A percentile compares a stretch with the other conserved stretches of the same genome.
These are phyloP conservation scores for Hygrophoropsis aurantiaca DNA, from an alignment of 768 basidiomycete species.

Conservation along the genomic window DNA sequence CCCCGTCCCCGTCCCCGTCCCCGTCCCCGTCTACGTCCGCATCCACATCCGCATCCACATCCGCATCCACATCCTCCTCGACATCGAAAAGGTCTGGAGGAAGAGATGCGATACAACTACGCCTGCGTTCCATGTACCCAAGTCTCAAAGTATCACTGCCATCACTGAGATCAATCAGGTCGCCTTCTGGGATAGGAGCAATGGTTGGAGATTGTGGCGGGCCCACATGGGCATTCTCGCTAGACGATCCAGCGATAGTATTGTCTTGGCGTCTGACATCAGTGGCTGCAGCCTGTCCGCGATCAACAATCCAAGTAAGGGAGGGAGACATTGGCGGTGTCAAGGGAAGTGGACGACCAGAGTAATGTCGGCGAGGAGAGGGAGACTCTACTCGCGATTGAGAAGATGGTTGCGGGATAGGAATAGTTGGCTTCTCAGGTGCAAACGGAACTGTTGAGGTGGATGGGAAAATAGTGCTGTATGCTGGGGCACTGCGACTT, in stretches of 20 bases:
- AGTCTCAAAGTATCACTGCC: slow-evolving; percentile 24
- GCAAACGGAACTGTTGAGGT: not conserved
- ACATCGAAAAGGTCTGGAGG: slow-evolving; percentile 3
- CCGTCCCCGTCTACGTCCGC: not conserved
- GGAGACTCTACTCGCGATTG: slow-evolving; percentile 2
- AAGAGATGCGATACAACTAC: too few relatives aligned
- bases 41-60: slow-evolving; percentile 14
- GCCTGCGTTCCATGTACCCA: too few relatives aligned
- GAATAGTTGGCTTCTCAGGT: not conserved
- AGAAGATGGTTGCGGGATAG: not conserved
- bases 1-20: slow-evolving; percentile 16
- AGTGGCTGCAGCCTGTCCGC: slow-evolving; percentile 46
- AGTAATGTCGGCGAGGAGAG: slow-evolving; percentile 32
- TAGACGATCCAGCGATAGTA: too few relatives aligned
- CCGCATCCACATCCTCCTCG: slow-evolving; percentile 4
- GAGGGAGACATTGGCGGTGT: slow-evolving; percentile 32
- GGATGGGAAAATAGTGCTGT: slow-evolving; percentile 32
- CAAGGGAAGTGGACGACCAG: slow-evolving; percentile 31
- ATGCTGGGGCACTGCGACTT: slow-evolving; percentile 33
- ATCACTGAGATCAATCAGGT: slow-evolving; percentile 58
- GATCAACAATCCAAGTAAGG: slow-evolving; percentile 33
- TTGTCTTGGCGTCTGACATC: too few relatives aligned
- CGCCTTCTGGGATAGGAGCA: slow-evolving; percentile 40
- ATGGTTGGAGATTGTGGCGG: not conserved
- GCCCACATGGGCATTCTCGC: not conserved